Base-by-base conservation (phyloP, 257 asterid genomes). In the Apocynum venetum region DNA sequence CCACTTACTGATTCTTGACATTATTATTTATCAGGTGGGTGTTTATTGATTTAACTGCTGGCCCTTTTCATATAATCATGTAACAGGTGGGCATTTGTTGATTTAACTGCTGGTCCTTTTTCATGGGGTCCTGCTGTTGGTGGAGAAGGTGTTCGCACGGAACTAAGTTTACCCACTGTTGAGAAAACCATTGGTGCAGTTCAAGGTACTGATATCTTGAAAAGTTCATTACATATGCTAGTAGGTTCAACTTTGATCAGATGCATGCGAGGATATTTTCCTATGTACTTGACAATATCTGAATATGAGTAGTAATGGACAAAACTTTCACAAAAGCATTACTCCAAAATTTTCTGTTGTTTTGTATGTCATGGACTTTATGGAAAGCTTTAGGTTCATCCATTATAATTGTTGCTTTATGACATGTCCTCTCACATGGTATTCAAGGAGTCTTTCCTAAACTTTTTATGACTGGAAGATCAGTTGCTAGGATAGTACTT, bases 91-190 rank as follows among this genome's bases (percentile, higher is more conserved):
- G 99, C 98, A 9, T 91, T 96, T 77, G 83, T 93, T 43, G 99
- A 96, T 87, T 89, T 96, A 89, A 87, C 91, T 75, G 98, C 98
- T 0, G 98, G 99, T 59, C 97, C 99, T 85, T 96, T 96, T 81
- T 84, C 96, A 25, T 96, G 99, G 99, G 99, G 99, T 44, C 97
- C 99, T 85, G 93, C 97, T 38, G 99, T 96, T 9, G 99, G 98
- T 68, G 98, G 99, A 80, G 98, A 95, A 89, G 99, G 99, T 77
- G 99, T 96, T 40, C 98, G 99, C 64, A 93, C 97, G 46, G 97
- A 90, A 83, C 89, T 91, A 78, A 93, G 96, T 85, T 88, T 96
- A 74, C 99, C 99, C 73, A 91, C 88, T 84, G 96, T 96, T 78
- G 97, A 89, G 80, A 96, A 86, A 86, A 93, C 98, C 71, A 91